phyloP scores from a whole-genome alignment of 1,284 basidiomycete genomes.

The Mycosarcoma maydis region DNA sequence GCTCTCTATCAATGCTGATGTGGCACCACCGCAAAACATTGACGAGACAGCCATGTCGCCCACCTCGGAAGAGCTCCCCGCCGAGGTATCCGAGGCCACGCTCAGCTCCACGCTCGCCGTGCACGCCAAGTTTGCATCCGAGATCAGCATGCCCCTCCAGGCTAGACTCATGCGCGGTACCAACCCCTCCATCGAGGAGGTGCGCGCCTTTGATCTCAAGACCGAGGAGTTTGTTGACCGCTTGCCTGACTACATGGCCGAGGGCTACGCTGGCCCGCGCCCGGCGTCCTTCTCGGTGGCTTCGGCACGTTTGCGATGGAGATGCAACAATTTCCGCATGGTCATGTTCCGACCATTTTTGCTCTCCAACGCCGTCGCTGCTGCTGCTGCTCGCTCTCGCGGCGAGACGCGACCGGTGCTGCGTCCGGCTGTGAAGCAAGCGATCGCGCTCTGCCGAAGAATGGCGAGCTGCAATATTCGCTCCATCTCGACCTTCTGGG shows the following conservation, averaged over 20 bases:
- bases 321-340: slow-evolving; percentile 53
- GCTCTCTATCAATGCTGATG: slow-evolving; percentile 41
- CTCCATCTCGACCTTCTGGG: slow-evolving; percentile 49
- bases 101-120: slow-evolving; percentile 41
- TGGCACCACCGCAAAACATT: slow-evolving; percentile 40
- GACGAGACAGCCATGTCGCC: slow-evolving; percentile 46
- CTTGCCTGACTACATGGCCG: slow-evolving; percentile 44
- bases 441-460: slow-evolving; percentile 42
- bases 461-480: slow-evolving; percentile 46
- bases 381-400: slow-evolving; percentile 34
- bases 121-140: slow-evolving; percentile 44
- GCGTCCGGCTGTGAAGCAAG: slow-evolving; percentile 47
- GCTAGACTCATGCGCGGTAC: slow-evolving; percentile 35
- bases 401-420: slow-evolving; percentile 31
- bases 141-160: slow-evolving; percentile 48
- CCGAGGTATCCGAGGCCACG: slow-evolving; percentile 33
- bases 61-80: slow-evolving; percentile 30
- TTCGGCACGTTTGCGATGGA: slow-evolving; percentile 42
- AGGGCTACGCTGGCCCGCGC: slow-evolving; percentile 22
- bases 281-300: slow-evolving; percentile 44
- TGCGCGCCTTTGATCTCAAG: slow-evolving; percentile 46
- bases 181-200: slow-evolving; percentile 47
- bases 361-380: slow-evolving; percentile 42
- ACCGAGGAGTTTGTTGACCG: slow-evolving; percentile 45
- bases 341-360: slow-evolving; percentile 52